Evolutionary conservation across 2,329 filamentous ascomycete species (phyloP), one percentile per base, ranked within the genome.

Genomic region (Capronia americana): DNA sequence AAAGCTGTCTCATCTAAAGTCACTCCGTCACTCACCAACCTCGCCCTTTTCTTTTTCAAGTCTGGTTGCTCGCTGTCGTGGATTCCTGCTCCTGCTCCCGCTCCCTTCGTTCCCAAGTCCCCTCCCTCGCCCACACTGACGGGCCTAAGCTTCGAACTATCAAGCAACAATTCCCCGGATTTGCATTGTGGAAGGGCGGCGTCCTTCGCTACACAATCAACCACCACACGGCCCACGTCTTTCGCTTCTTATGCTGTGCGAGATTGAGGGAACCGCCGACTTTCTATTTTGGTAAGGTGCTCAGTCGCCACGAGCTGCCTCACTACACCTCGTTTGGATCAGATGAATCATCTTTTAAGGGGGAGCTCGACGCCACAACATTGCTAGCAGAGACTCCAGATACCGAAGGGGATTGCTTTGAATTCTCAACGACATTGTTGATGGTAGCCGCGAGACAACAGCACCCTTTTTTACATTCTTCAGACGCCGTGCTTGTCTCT

Each of bases 11-110:
- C 57, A 60, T 60, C 23, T 38, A 38, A 53, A 61, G 32, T 34
- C 38, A 62, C 51, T 24, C 26, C 26, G 23, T 38, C 55, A n/a
- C 14, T 44, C 17, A 64, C 65, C 61, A 67, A 64, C 65, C 65
- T 67, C 65, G 57, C 32, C 57, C 28, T 63, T 67, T 63, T 65
- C 59, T 17, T 24, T 24, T 50, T 30, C 6, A 51, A 41, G 34
- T 17, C 61, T 17, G 30, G 57, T 60, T 46, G 30, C 17, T 32
- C 57, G 44, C 57, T 60, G 20, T 34, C 44, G 5, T 26, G 28
- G n/a, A 30, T 63, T 54, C 53, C 23, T 54, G 30, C 3, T 28
- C 14, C 48, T 54, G 17, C 50, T 50, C 30, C 24, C 34, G 30
- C 28, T 44, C n/a, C 23, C 30, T 28, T 51, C 51, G 23, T 14